phyloP scores from a whole-genome alignment of 306 rosid genomes.

The Cicer yamashitae region DNA sequence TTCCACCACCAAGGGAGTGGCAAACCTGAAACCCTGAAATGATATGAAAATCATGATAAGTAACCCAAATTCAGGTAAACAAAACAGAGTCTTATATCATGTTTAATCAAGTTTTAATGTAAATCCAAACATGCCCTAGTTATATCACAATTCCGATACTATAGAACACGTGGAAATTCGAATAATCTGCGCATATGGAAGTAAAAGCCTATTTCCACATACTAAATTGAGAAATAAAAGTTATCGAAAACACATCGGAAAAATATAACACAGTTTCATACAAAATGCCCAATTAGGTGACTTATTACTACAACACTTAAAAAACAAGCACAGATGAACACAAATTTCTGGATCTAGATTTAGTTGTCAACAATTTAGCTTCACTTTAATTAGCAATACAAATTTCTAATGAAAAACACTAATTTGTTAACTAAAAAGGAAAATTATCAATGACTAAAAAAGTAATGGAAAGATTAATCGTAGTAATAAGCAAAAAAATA shows the following conservation, averaged over 20 bases:
- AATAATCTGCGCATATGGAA: not conserved
- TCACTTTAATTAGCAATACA: not conserved
- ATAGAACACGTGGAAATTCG: not conserved
- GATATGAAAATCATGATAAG: not conserved
- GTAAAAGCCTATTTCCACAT: not conserved
- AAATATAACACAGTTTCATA: not conserved
- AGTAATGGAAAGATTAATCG: not conserved
- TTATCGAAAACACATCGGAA: not conserved
- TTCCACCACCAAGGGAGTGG: slow-evolving; percentile 72
- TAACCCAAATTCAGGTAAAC: not conserved
- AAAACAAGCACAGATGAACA: not conserved
- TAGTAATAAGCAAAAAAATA: too few relatives aligned
- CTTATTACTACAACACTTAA: not conserved
- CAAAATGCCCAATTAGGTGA: not conserved
- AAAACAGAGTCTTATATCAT: not conserved
- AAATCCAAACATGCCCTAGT: not conserved
- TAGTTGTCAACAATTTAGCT: not conserved
- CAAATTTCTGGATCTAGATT: not conserved
- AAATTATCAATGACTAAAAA: not conserved
- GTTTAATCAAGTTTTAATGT: not conserved
- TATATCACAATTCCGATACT: not conserved
- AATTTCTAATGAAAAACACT: not conserved
- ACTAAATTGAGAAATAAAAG: not conserved
- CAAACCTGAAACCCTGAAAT: slow-evolving; percentile 69
- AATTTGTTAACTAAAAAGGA: not conserved